A percentile compares a stretch with the other conserved stretches of the same genome.
Conservation (phyloP, 2,329 filamentous ascomycete species). For the Neonectria sp. region DNA sequence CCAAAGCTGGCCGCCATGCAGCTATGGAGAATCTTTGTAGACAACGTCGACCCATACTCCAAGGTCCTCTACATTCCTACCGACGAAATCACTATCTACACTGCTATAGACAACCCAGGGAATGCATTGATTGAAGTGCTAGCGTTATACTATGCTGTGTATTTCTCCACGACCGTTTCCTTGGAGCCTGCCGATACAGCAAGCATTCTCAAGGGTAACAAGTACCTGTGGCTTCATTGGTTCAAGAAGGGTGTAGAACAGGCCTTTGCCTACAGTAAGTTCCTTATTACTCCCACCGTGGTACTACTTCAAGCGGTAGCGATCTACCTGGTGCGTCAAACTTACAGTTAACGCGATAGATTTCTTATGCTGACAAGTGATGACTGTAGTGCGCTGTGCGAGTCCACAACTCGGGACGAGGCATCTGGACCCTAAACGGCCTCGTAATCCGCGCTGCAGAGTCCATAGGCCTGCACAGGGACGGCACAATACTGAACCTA, state of each 20-base stretch:
- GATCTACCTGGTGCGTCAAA: conserved; percentile 54
- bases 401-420: conserved; percentile 52
- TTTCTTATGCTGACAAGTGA: background rate
- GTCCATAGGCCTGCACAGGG: conserved; percentile 69
- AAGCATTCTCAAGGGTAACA: conserved; percentile 41
- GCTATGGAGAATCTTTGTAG: conserved; percentile 50
- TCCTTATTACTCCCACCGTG: conserved; percentile 57
- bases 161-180: conserved; percentile 62
- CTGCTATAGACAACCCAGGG: conserved; percentile 48
- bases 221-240: conserved; percentile 41
- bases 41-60: conserved; percentile 48
- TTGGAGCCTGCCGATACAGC: conserved; percentile 56
- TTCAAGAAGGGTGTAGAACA: conserved; percentile 56
- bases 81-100: conserved; percentile 52
- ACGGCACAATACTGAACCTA: conserved; percentile 61
- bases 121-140: conserved; percentile 46
- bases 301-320: conserved; percentile 53
- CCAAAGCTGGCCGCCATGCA: conserved; percentile 45
- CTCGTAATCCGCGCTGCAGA: conserved; percentile 63
- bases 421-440: conserved; percentile 59
- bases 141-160: conserved; percentile 64
- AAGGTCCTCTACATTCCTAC: conserved; percentile 51
- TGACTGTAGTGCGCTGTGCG: conserved; percentile 47
- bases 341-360: background rate
- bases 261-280: conserved; percentile 55